Percentiles rank a stretch among this genome's conserved stretches.
Conservation (phyloP, 2,329 filamentous ascomycete genomes). For the Sordariomycetes sp. region DNA sequence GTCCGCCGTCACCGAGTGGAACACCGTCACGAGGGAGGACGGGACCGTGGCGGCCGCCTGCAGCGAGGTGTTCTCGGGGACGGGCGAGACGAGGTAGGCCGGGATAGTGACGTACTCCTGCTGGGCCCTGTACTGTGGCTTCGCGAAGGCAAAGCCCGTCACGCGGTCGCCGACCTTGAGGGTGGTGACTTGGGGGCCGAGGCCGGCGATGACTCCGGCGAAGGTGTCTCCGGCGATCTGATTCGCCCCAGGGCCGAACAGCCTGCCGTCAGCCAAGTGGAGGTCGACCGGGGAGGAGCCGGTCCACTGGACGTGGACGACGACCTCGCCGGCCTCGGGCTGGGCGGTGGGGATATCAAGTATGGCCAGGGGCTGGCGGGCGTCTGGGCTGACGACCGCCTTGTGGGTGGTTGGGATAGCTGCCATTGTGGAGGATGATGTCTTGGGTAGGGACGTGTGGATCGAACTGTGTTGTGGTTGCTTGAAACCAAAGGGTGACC, state of each 20-base stretch:
- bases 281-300: slow-evolving; percentile 51
- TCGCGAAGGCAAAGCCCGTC: slow-evolving; percentile 41
- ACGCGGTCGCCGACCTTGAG: slow-evolving; percentile 44
- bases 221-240: slow-evolving; percentile 38
- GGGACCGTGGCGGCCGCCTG: slow-evolving; percentile 41
- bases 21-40: slow-evolving; percentile 42
- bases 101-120: slow-evolving; percentile 45
- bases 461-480: neutral
- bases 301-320: slow-evolving; percentile 45
- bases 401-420: slow-evolving; percentile 56
- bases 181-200: slow-evolving; percentile 30
- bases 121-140: slow-evolving; percentile 34
- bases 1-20: slow-evolving; percentile 40
- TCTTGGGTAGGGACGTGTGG: neutral
- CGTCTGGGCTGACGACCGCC: slow-evolving; percentile 48
- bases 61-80: slow-evolving; percentile 28
- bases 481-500: neutral
- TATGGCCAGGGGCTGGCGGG: slow-evolving; percentile 40
- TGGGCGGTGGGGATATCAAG: slow-evolving; percentile 35
- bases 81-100: slow-evolving; percentile 33
- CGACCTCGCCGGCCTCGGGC: slow-evolving; percentile 34
- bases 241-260: slow-evolving; percentile 38
- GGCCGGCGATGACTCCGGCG: slow-evolving; percentile 40
- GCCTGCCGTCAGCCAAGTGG: slow-evolving; percentile 49
- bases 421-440: slow-evolving; percentile 12